These are phyloP conservation scores for Hemileia vastatrix DNA, from an alignment of 1,284 basidiomycete species.

Conservation along the genomic window DNA sequence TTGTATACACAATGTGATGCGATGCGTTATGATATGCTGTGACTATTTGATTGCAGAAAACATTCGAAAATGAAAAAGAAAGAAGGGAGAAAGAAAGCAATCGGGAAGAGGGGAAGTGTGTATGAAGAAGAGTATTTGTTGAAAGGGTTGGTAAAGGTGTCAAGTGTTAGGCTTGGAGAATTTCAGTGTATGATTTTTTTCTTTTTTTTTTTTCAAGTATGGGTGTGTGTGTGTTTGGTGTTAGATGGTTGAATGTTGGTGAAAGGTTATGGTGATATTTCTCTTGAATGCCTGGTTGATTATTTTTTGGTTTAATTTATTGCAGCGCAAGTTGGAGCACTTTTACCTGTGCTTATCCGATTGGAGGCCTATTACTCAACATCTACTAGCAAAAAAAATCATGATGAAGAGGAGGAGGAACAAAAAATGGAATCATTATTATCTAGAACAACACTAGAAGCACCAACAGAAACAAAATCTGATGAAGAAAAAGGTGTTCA, in stretches of 20 bases:
- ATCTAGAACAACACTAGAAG: too few species aligned
- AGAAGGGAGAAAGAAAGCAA: slow-evolving; percentile 70
- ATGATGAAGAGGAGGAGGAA: too few species aligned
- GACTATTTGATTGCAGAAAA: slow-evolving; percentile 47
- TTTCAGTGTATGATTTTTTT: slow-evolving; percentile 26
- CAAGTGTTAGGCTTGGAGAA: slow-evolving; percentile 42
- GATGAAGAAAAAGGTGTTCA: neutral
- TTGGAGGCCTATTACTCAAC: slow-evolving; percentile 2
- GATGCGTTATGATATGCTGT: slow-evolving; percentile 46
- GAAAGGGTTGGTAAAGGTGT: slow-evolving; percentile 67
- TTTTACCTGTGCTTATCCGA: slow-evolving; percentile 8
- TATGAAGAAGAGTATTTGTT: slow-evolving; percentile 96
- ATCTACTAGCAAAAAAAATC: too few species aligned
- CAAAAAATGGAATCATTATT: too few species aligned
- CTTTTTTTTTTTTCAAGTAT: neutral
- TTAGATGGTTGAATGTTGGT: neutral
- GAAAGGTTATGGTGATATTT: slow-evolving; percentile 10
- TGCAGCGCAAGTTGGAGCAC: neutral
- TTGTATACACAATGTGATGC: slow-evolving; percentile 34
- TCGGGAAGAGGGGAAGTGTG: slow-evolving; percentile 84
- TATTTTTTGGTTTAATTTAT: neutral
- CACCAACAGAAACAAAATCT: neutral
- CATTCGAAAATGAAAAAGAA: slow-evolving; percentile 68
- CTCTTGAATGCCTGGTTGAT: too few species aligned
- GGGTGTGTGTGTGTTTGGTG: neutral